Percentiles rank a stretch among this genome's conserved stretches.
These are phyloP conservation scores for Tilletiopsis washingtonensis DNA, from an alignment of 1,284 basidiomycete species.

Conservation along the genomic window DNA sequence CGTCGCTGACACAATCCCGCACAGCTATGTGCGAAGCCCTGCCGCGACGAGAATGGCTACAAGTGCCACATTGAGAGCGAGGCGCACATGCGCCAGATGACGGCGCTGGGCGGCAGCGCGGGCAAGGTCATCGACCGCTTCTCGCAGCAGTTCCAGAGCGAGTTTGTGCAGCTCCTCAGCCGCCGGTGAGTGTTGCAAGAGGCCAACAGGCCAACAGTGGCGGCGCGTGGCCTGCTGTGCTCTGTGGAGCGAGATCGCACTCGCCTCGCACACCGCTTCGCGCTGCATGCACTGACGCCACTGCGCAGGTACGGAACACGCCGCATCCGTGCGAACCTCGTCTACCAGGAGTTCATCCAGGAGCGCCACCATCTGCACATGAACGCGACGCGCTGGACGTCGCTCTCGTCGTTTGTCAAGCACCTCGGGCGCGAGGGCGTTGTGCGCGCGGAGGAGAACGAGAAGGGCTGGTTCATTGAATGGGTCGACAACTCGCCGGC, in stretches of 20 bases:
- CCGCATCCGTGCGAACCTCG: conserved; percentile 64
- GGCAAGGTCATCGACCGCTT: conserved; percentile 84
- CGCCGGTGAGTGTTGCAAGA: conserved; percentile 57
- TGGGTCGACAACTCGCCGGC: conserved; percentile 96
- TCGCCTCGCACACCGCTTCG: too few species aligned
- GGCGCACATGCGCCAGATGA: conserved; percentile 86
- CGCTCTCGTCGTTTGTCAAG: conserved; percentile 86
- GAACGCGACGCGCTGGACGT: conserved; percentile 97
- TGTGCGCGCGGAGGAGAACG: conserved; percentile 89
- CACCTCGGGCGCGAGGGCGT: conserved; percentile 80
- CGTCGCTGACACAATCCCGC: too few species aligned
- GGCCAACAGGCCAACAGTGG: background rate
- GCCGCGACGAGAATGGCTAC: conserved; percentile 45
- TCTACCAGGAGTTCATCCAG: conserved; percentile 96
- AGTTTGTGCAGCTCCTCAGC: conserved; percentile 81
- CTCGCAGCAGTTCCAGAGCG: conserved; percentile 78
- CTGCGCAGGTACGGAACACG: conserved; percentile 37
- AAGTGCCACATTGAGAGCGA: conserved; percentile 67
- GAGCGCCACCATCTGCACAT: conserved; percentile 94
- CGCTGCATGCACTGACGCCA: background rate
- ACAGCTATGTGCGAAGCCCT: conserved; percentile 44
- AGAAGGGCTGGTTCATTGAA: conserved; percentile 91
- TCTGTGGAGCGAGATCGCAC: background rate
- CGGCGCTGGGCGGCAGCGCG: conserved; percentile 85
- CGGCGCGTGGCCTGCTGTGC: background rate